Evolutionary conservation across 805 yeast genomes (phyloP).

Genomic region (Saturnispora silvae): DNA sequence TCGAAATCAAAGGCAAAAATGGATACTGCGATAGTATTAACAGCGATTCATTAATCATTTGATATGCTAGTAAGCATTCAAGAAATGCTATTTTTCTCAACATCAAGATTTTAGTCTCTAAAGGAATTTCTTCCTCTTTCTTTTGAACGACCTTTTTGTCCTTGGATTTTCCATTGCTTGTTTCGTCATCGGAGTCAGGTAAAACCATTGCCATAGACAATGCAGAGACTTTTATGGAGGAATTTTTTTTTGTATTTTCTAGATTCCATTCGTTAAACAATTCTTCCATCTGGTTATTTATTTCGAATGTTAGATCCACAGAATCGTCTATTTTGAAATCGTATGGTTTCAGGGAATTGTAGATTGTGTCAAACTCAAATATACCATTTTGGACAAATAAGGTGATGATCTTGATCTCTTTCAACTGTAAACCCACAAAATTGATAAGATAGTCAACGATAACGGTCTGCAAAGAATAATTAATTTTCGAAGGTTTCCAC

Average conservation of each 20-base stretch:
- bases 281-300: slow-evolving; percentile 27
- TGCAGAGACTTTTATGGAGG: slow-evolving; percentile 61
- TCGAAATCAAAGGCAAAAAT: slow-evolving; percentile 43
- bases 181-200: slow-evolving; percentile 52
- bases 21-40: slow-evolving; percentile 54
- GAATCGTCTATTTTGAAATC: slow-evolving; percentile 16
- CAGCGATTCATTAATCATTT: slow-evolving; percentile 53
- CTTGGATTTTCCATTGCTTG: slow-evolving; percentile 1
- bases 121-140: slow-evolving; percentile 1
- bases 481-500: slow-evolving; percentile 35
- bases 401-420: slow-evolving; percentile 30
- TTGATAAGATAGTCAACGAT: slow-evolving; percentile 21
- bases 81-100: slow-evolving; percentile 37
- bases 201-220: slow-evolving; percentile 84
- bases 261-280: slow-evolving; percentile 37
- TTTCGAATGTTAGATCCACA: slow-evolving; percentile 11
- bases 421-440: slow-evolving; percentile 5
- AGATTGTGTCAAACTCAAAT: slow-evolving; percentile 52
- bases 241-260: slow-evolving; percentile 43
- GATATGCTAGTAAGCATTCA: slow-evolving; percentile 43
- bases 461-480: slow-evolving; percentile 16
- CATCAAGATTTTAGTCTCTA: slow-evolving; percentile 12
- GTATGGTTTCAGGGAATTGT: slow-evolving; percentile 43
- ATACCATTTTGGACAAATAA: slow-evolving; percentile 57
- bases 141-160: slow-evolving; percentile 1